phyloP scores from a whole-genome alignment of 2,329 filamentous ascomycete species.

The Aspergillus tubingensis region DNA sequence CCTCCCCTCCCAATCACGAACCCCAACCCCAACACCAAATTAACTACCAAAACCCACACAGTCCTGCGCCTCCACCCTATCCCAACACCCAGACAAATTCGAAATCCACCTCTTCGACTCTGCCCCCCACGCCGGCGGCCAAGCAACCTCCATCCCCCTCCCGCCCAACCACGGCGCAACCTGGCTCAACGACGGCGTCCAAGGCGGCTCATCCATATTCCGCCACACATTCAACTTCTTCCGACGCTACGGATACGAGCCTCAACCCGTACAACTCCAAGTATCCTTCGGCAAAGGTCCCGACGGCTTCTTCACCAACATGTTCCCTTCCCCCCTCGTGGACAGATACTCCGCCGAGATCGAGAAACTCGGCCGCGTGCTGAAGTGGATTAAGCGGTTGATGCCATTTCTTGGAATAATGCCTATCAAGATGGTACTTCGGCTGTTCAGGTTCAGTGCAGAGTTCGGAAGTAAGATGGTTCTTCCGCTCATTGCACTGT shows the following conservation, averaged over 20 bases:
- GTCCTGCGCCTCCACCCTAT: slow-evolving; percentile 68
- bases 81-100: slow-evolving; percentile 66
- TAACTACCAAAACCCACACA: slow-evolving; percentile 21
- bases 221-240: slow-evolving; percentile 66
- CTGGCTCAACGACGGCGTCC: slow-evolving; percentile 65
- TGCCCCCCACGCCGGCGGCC: slow-evolving; percentile 61
- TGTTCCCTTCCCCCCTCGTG: slow-evolving; percentile 59
- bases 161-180: slow-evolving; percentile 58
- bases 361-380: slow-evolving; percentile 54
- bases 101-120: slow-evolving; percentile 65
- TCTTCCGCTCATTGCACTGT: slow-evolving; percentile 70
- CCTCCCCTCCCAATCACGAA: not conserved
- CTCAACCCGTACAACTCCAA: slow-evolving; percentile 60
- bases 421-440: slow-evolving; percentile 65
- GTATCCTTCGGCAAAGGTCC: slow-evolving; percentile 61
- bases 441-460: slow-evolving; percentile 67
- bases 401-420: slow-evolving; percentile 59
- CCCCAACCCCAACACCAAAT: too few relatives aligned
- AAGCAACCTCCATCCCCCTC: slow-evolving; percentile 60
- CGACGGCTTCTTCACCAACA: slow-evolving; percentile 63
- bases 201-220: slow-evolving; percentile 63
- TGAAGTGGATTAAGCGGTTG: slow-evolving; percentile 58
- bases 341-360: slow-evolving; percentile 59
- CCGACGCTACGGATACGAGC: slow-evolving; percentile 57
- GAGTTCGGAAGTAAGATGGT: slow-evolving; percentile 73